These are phyloP conservation scores for Hibiscus syriacus DNA, from an alignment of 345 rosid species.

Conservation along the genomic window DNA sequence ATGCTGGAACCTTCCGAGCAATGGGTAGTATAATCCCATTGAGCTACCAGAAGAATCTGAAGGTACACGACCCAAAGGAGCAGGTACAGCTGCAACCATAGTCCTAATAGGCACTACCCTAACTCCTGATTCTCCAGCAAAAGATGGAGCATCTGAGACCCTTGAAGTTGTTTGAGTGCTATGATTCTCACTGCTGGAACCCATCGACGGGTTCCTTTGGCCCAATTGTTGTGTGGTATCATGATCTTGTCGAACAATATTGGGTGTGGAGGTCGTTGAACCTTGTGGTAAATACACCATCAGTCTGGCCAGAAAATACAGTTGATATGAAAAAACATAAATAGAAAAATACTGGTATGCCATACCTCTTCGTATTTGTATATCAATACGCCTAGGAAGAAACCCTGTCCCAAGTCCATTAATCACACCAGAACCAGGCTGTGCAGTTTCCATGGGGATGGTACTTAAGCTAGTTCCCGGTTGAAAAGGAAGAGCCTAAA, in stretches of 20 bases:
- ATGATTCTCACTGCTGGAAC: conserved; percentile 25
- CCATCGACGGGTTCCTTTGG: neutral
- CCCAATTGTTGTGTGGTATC: conserved; percentile 23
- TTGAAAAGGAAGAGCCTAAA: conserved; percentile 69
- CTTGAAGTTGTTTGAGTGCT: conserved; percentile 30
- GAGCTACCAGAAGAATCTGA: conserved; percentile 48
- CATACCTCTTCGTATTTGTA: conserved; percentile 77
- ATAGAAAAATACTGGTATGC: conserved; percentile 1
- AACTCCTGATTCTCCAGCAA: conserved; percentile 43
- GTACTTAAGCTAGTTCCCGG: conserved; percentile 45
- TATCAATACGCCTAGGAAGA: conserved; percentile 69
- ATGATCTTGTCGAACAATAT: conserved; percentile 33
- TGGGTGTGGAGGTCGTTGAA: conserved; percentile 25
- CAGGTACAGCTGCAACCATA: conserved; percentile 46
- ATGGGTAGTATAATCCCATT: conserved; percentile 16
- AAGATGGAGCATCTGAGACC: conserved; percentile 26
- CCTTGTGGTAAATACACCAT: conserved; percentile 22
- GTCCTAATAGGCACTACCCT: conserved; percentile 59
- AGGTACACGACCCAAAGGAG: conserved; percentile 36
- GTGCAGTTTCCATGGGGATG: conserved; percentile 40
- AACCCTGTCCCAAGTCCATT: conserved; percentile 41
- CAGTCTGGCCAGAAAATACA: neutral
- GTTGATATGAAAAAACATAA: neutral
- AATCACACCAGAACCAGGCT: conserved; percentile 40
- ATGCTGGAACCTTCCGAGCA: conserved; percentile 41